A percentile compares a stretch with the other conserved stretches of the same genome.
phyloP scores from a whole-genome alignment of 2,329 filamentous ascomycete genomes.

The Blastomyces silverae region DNA sequence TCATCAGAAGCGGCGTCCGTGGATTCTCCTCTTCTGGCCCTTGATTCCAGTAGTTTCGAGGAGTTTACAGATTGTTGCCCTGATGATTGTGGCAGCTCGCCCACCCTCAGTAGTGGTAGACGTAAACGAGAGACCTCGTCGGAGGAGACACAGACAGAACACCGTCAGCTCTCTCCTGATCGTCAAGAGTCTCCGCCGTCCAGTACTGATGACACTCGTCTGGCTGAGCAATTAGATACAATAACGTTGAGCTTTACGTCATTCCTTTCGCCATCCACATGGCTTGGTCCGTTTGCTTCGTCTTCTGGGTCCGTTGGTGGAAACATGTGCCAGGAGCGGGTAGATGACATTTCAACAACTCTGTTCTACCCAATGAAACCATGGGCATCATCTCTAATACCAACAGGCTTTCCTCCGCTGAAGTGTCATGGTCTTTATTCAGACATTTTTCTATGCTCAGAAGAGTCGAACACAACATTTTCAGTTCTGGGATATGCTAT shows the following conservation, averaged over 20 bases:
- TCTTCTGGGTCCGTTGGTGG: not conserved
- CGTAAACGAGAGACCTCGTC: conserved; percentile 1
- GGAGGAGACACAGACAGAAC: not conserved
- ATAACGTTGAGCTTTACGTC: conserved; percentile 9
- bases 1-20: not conserved
- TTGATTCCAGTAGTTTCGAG: conserved; percentile 7
- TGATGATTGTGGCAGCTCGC: not conserved
- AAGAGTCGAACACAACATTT: not conserved
- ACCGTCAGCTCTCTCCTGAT: not conserved
- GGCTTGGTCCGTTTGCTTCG: conserved; percentile 9
- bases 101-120: not conserved
- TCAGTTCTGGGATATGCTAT: not conserved
- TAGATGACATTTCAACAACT: not conserved
- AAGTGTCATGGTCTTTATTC: not conserved
- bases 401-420: not conserved
- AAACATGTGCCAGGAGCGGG: not conserved
- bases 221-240: conserved; percentile 3
- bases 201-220: not conserved
- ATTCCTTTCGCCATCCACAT: conserved; percentile 5
- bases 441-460: not conserved
- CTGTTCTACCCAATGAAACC: not conserved
- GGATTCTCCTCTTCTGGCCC: not conserved
- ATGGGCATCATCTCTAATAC: not conserved
- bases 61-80: not conserved
- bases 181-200: too few relatives aligned